phyloP scores from a whole-genome alignment of 805 yeast species.

The Myxozyma vanderwaltii region DNA sequence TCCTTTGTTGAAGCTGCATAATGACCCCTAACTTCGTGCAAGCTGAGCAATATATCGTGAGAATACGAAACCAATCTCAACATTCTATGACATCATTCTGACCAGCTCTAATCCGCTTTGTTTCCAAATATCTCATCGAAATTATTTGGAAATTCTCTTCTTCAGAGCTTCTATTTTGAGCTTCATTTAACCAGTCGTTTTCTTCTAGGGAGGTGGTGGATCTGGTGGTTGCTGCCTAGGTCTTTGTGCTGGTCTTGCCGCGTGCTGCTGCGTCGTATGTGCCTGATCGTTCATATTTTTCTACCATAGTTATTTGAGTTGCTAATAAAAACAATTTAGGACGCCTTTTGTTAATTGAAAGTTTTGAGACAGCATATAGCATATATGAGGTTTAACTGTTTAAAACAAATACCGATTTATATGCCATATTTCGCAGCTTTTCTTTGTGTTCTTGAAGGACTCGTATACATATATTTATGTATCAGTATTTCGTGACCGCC shows the following conservation, averaged over 20 bases:
- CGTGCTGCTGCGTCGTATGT: constrained; percentile 20
- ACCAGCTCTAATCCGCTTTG: not conserved
- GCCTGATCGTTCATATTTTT: not conserved
- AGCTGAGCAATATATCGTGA: too few relatives aligned
- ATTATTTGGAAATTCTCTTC: not conserved
- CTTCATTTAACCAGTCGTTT: not conserved
- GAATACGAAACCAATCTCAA: too few relatives aligned
- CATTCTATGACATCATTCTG: too few relatives aligned
- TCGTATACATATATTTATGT: too few relatives aligned
- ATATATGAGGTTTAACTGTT: too few relatives aligned
- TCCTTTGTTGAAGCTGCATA: not conserved
- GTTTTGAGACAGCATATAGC: too few relatives aligned
- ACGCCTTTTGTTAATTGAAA: constrained; percentile 5
- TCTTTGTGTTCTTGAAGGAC: too few relatives aligned
- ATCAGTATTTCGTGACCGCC: too few relatives aligned
- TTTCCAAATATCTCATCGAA: not conserved
- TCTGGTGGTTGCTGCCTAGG: constrained; percentile 19
- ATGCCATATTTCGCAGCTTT: too few relatives aligned
- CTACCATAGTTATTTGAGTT: not conserved
- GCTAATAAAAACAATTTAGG: not conserved
- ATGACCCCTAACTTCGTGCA: not conserved
- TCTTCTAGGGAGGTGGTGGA: not conserved
- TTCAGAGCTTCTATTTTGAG: not conserved
- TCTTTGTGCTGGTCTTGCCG: constrained; percentile 21
- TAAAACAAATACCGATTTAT: too few relatives aligned